Evolutionary conservation across 352 stramenopile genomes (phyloP).

Genomic region (Phytophthora idaei): DNA sequence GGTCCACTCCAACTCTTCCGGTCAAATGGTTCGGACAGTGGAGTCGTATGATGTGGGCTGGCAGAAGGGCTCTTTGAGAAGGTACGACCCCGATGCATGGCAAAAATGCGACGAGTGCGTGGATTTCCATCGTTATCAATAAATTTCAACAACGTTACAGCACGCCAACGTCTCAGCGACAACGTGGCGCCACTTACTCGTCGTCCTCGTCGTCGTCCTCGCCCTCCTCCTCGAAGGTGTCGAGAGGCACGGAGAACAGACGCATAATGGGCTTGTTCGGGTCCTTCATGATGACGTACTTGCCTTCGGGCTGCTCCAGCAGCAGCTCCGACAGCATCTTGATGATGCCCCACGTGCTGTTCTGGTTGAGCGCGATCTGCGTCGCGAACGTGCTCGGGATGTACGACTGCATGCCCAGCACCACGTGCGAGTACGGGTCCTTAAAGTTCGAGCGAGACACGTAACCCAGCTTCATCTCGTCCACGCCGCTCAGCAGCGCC

Average conservation of each 20-base stretch:
- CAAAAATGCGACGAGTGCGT: constrained; percentile 25
- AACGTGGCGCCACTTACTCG: constrained; percentile 25
- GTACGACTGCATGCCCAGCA: constrained; percentile 97
- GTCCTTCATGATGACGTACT: constrained; percentile 99
- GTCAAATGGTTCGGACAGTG: constrained; percentile 4
- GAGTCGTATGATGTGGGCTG: constrained; percentile 2
- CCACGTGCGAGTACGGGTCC: constrained; percentile 95
- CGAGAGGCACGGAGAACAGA: constrained; percentile 95
- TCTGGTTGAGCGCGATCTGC: constrained; percentile 97
- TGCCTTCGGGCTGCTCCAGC: constrained; percentile 95
- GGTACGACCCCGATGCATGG: constrained; percentile 1
- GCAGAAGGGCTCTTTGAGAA: neutral
- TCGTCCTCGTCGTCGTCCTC: constrained; percentile 61
- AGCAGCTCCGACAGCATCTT: constrained; percentile 96
- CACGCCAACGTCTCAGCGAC: constrained; percentile 2
- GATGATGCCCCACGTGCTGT: constrained; percentile 98
- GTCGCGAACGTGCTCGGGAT: constrained; percentile 96
- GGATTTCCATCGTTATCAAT: constrained; percentile 38
- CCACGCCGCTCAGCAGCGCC: constrained; percentile 94
- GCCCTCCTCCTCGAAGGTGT: constrained; percentile 96
- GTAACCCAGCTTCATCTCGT: constrained; percentile 99
- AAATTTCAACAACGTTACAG: constrained; percentile 36
- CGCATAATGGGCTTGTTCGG: constrained; percentile 97
- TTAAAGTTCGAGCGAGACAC: constrained; percentile 94
- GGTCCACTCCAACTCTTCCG: constrained; percentile 7